phyloP scores from a whole-genome alignment of 495 filamentous ascomycete genomes.

The Aspergillus olivimuriae region DNA sequence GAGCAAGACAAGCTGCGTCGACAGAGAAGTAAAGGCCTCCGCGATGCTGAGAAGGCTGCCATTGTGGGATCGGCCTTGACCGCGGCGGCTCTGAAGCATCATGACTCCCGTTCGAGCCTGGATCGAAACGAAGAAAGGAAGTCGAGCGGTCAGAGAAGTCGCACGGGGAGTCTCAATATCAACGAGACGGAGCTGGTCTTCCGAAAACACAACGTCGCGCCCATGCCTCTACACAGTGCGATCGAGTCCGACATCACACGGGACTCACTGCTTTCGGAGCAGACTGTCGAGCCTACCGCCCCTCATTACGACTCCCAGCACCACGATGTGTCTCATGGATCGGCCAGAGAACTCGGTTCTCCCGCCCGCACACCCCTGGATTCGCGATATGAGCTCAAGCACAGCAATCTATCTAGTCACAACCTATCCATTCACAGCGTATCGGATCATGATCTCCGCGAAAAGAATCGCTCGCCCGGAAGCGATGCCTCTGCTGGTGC shows the following conservation, averaged over 20 bases:
- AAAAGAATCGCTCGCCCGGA: slow-evolving; percentile 34
- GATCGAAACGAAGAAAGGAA: slow-evolving; percentile 44
- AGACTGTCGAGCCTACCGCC: slow-evolving; percentile 53
- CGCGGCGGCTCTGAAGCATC: slow-evolving; percentile 55
- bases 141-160: slow-evolving; percentile 39
- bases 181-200: slow-evolving; percentile 56
- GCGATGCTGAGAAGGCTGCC: slow-evolving; percentile 51
- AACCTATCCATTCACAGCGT: slow-evolving; percentile 45
- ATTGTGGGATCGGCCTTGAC: slow-evolving; percentile 54
- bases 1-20: slow-evolving; percentile 50
- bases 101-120: slow-evolving; percentile 56
- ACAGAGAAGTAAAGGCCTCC: slow-evolving; percentile 54
- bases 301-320: slow-evolving; percentile 29
- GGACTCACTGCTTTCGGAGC: slow-evolving; percentile 79
- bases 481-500: slow-evolving; percentile 43
- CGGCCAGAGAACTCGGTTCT: slow-evolving; percentile 43
- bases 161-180: slow-evolving; percentile 48
- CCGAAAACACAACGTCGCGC: slow-evolving; percentile 58
- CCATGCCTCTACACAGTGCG: slow-evolving; percentile 81
- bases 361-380: slow-evolving; percentile 47
- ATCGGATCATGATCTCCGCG: slow-evolving; percentile 44
- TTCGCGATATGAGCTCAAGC: slow-evolving; percentile 46
- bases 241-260: slow-evolving; percentile 82
- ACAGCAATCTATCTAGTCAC: slow-evolving; percentile 53
- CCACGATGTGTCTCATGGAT: slow-evolving; percentile 51